These are phyloP conservation scores for Vitis vinifera DNA, from an alignment of 164 flowering plant species.

Conservation along the genomic window ASM3070453v1 NC_081806.1:3343501-3344000, in stretches of 20 bases:
- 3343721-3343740: constrained; percentile 15
- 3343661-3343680: background rate
- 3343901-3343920: background rate
- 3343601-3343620: constrained; percentile 8
- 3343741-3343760: constrained; percentile 9
- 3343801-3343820: constrained; percentile 6
- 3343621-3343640: constrained; percentile 10
- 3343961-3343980: background rate
- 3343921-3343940: too few species aligned
- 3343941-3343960: background rate
- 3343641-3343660: background rate
- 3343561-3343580: constrained; percentile 4
- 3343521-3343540: background rate
- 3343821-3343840: background rate
- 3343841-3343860: too few species aligned
- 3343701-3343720: too few species aligned
- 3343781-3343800: constrained; percentile 24
- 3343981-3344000: background rate
- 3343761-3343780: constrained; percentile 8
- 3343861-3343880: background rate
- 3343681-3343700: too few species aligned
- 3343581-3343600: constrained; percentile 5
- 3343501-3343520: background rate
- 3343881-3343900: background rate
- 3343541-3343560: constrained; percentile 4